These are phyloP conservation scores for Dryadomyces quercivorus DNA, from an alignment of 2,329 filamentous ascomycete genomes.

Conservation along the genomic window DNA sequence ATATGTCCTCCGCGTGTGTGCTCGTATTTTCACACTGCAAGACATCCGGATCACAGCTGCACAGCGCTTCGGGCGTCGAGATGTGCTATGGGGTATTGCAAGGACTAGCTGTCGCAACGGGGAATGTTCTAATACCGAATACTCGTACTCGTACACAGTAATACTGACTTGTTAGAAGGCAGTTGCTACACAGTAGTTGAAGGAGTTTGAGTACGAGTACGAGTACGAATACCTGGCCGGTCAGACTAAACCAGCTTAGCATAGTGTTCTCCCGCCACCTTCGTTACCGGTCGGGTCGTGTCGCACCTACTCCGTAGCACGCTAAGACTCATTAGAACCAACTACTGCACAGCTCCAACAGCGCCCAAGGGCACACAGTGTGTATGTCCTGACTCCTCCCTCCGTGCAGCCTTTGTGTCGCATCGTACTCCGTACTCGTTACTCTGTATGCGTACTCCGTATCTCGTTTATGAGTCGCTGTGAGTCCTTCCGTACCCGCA, in stretches of 20 bases:
- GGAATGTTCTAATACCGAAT: too few relatives aligned
- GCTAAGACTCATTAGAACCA: constrained; percentile 2
- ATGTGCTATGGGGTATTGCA: too few relatives aligned
- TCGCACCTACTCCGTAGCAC: constrained; percentile 7
- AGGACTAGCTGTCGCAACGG: background rate
- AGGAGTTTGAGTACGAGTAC: too few relatives aligned
- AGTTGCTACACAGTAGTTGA: background rate
- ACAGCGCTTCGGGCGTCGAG: background rate
- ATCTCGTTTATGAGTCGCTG: too few relatives aligned
- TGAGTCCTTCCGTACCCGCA: too few relatives aligned
- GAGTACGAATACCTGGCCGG: background rate
- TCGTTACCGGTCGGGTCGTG: constrained; percentile 11
- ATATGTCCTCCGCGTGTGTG: too few relatives aligned
- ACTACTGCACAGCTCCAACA: background rate
- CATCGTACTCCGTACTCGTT: too few relatives aligned
- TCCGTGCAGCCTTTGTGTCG: background rate
- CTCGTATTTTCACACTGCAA: background rate
- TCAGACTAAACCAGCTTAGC: background rate
- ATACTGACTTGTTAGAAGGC: too few relatives aligned
- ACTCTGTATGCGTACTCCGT: background rate
- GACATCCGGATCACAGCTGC: background rate
- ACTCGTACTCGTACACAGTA: too few relatives aligned
- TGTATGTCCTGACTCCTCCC: background rate
- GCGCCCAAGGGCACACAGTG: background rate
- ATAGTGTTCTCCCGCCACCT: constrained; percentile 9